Base-by-base conservation (phyloP, 129 eudicot genomes). In the Flaveria robusta region DNA sequence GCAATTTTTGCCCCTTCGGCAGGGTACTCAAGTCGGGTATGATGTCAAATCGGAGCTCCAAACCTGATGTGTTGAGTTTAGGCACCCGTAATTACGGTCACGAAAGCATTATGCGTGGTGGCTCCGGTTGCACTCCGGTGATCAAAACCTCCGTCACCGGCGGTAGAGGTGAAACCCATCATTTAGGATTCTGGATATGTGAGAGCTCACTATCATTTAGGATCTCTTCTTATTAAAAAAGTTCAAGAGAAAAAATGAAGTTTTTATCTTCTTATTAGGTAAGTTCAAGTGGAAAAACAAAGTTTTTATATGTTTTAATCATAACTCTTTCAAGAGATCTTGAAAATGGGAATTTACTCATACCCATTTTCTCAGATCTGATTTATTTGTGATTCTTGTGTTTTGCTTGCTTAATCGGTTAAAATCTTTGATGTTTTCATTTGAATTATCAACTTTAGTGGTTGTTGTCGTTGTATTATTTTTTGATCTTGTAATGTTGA, bases 21-120 rank as follows among this genome's bases (percentile, higher is more conserved):
- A 65, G 86, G 85, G 79, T 91, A 11, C 10, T 81, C 26, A 89
- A 83, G 39, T 83, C 94, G 43, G 97, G 96, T 2, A 85, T 88
- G 89, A 83, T 83, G 89, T 45, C 88, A 27, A 74, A 31, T 29
- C 86, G 82, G 66, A 62, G 74, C 15, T 15, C 91, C 9, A 82
- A 81, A 71, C 79, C 88, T 55, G 94, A 89, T 55, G 93, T 91
- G 5, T 77, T 89, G 70, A 88, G 96, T 7, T 79, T 88, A 7
- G 94, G 96, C 0, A 74, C 85, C 24, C 96, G 80, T 0, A 82
- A 87, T 74, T 91, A 94, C 72, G 97, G 99, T 16, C 96, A 89
- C 47, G 99, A 94, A 0, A 94, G 96, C 70, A 91, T 94, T 87
- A 89, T 94, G 91, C 90, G 94, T 2, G 90, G 89, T 2, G 96